Base-by-base conservation (phyloP, 2,329 filamentous ascomycete genomes). In the Fusarium miscanthi region DNA sequence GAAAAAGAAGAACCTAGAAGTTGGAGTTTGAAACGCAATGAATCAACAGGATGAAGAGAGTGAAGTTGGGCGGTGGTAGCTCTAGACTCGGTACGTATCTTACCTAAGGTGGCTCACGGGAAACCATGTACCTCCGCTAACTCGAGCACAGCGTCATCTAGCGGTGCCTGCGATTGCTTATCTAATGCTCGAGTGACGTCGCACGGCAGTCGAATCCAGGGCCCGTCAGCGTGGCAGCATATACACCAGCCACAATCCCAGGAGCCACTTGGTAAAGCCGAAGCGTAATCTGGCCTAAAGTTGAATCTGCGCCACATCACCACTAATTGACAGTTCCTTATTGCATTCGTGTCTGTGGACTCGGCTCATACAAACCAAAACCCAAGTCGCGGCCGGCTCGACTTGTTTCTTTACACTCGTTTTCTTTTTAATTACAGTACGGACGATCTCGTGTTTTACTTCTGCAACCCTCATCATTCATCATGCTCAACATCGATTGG, bases 401-500 rank as follows among this genome's bases (percentile, higher is more conserved):
- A 49, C 43, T 71, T 59, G 17, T 60, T 42, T 74, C 52, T 68
- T 27, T 60, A 63, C 62, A 54, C 51, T 75, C 68, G n/a, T 65
- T 69, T 52, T 68, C 42, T 51, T 38, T 66, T 51, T 66, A 56
- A 52, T 48, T 65, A 41, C n/a, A 61, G 25, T n/a, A 58, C 46
- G 27, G 38, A 25, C n/a, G n/a, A 33, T 52, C 25, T 66, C 19
- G 37, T 61, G 42, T 49, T 49, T 53, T 66, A 30, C n/a, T 54
- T 48, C 51, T 62, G 37, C n/a, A 52, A 42, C 41, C 52, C n/a
- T 46, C 31, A 37, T 11, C 17, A 12, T 42, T 73, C 79, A 80
- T 74, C 66, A 89, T 89, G 86, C 82, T 88, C 75, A 82, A 84
- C 70, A 82, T 91, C 74, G 90, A 97, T 87, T 97, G 94, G 94